A percentile compares a stretch with the other conserved stretches of the same genome.
These are phyloP conservation scores for Didymellaceae sp. DNA, from an alignment of 2,329 filamentous ascomycete species.

Conservation along the genomic window DNA sequence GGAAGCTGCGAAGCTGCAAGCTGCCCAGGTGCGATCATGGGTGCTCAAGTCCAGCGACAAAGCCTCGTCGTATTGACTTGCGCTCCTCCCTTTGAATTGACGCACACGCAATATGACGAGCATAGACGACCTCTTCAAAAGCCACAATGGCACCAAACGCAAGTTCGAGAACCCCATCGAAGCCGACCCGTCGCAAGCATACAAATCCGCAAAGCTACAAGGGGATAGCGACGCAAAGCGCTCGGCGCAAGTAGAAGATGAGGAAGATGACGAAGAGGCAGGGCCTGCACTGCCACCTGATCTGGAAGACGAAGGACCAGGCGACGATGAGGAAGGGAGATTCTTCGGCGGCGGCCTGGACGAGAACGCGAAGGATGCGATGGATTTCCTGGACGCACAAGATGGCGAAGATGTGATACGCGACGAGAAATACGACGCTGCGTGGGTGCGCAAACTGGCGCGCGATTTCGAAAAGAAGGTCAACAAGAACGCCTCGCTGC, in stretches of 20 bases:
- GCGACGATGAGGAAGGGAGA: constrained; percentile 82
- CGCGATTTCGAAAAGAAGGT: constrained; percentile 90
- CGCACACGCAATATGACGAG: constrained; percentile 57
- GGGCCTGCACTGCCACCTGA: constrained; percentile 63
- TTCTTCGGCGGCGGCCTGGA: constrained; percentile 96
- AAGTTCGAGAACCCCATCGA: constrained; percentile 64
- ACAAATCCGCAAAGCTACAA: constrained; percentile 65
- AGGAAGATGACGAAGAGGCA: constrained; percentile 53
- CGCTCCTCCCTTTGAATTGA: not conserved
- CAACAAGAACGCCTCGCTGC: constrained; percentile 85
- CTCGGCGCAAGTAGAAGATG: constrained; percentile 57
- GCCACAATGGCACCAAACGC: constrained; percentile 62
- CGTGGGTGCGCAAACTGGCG: constrained; percentile 83
- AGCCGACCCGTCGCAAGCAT: constrained; percentile 63
- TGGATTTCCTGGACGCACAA: constrained; percentile 83
- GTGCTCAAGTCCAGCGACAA: not conserved
- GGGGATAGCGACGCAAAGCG: constrained; percentile 58
- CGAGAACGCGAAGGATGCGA: constrained; percentile 77
- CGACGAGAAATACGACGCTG: constrained; percentile 78
- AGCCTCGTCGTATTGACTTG: not conserved
- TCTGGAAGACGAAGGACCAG: constrained; percentile 62
- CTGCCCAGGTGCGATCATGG: constrained; percentile 9
- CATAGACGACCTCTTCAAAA: constrained; percentile 69
- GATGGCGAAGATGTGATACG: constrained; percentile 58
- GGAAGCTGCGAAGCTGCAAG: constrained; percentile 8